phyloP scores from a whole-genome alignment of 1,284 basidiomycete genomes.

The Ceratobasidium sp. region DNA sequence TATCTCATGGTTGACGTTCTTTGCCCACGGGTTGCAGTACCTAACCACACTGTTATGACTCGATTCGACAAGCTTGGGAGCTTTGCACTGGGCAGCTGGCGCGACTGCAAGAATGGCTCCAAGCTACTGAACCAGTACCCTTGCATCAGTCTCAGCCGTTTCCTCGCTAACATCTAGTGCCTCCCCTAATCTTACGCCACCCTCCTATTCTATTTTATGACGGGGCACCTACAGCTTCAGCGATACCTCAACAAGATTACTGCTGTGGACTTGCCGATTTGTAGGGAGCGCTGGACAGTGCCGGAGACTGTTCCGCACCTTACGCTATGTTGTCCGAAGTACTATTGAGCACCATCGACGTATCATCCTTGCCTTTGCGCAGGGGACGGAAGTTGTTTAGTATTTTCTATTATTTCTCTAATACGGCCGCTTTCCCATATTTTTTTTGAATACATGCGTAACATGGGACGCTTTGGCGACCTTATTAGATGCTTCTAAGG shows the following conservation, averaged over 20 bases:
- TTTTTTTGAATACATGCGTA: not conserved
- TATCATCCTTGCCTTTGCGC: not conserved
- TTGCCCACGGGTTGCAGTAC: too few species aligned
- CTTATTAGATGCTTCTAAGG: too few species aligned
- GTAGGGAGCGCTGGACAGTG: not conserved
- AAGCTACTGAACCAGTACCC: too few species aligned
- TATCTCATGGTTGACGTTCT: too few species aligned
- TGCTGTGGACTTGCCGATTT: not conserved
- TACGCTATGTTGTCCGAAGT: not conserved
- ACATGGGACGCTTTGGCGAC: not conserved
- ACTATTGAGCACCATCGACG: not conserved
- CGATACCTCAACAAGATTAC: not conserved
- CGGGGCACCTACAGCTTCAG: not conserved
- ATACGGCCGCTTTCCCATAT: not conserved
- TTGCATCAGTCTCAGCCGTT: too few species aligned
- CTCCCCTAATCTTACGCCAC: too few species aligned
- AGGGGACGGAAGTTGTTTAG: not conserved
- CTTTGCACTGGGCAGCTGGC: too few species aligned
- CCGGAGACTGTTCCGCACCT: slow-evolving; percentile 3
- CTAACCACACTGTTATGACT: too few species aligned
- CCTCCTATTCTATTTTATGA: slow-evolving; percentile 4
- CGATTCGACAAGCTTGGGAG: too few species aligned
- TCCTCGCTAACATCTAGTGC: too few species aligned
- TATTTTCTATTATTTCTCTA: not conserved
- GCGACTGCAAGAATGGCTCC: too few species aligned